These are phyloP conservation scores for Tephrocybe sp. DNA, from an alignment of 768 basidiomycete genomes.

Conservation along the genomic window DNA sequence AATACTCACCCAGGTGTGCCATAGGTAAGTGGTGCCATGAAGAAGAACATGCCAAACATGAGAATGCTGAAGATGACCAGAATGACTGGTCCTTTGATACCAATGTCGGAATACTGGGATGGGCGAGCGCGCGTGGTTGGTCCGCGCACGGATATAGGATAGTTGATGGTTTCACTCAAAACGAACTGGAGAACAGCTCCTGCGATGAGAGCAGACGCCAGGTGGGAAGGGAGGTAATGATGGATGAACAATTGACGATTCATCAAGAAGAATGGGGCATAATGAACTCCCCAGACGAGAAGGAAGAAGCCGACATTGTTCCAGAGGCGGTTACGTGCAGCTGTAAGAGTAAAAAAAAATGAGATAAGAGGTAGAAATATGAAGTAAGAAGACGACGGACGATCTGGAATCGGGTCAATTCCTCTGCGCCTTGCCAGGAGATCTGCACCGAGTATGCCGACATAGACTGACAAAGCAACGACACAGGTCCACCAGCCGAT, in stretches of 20 bases:
- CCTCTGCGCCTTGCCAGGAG: conserved; percentile 83
- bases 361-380: neutral
- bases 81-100: conserved; percentile 69
- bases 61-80: conserved; percentile 54
- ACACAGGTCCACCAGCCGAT: conserved; percentile 95
- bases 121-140: conserved; percentile 58
- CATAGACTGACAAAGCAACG: conserved; percentile 79
- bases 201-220: conserved; percentile 88
- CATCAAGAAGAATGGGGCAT: conserved; percentile 98
- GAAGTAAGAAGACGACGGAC: conserved; percentile 47
- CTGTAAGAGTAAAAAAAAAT: conserved; percentile 41
- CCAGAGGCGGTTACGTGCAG: conserved; percentile 89
- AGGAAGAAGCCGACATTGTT: conserved; percentile 97
- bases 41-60: conserved; percentile 67
- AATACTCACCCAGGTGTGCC: conserved; percentile 86
- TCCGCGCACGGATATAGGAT: conserved; percentile 79
- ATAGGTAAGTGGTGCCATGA: conserved; percentile 88
- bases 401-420: conserved; percentile 79
- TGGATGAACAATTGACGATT: conserved; percentile 95
- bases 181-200: conserved; percentile 91
- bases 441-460: conserved; percentile 90
- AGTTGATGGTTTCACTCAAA: conserved; percentile 87
- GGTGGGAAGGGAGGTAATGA: conserved; percentile 95
- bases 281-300: conserved; percentile 92
- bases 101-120: conserved; percentile 67